These are phyloP conservation scores for Epicoccum nigrum DNA, from an alignment of 2,329 filamentous ascomycete species.

Conservation along the genomic window DNA sequence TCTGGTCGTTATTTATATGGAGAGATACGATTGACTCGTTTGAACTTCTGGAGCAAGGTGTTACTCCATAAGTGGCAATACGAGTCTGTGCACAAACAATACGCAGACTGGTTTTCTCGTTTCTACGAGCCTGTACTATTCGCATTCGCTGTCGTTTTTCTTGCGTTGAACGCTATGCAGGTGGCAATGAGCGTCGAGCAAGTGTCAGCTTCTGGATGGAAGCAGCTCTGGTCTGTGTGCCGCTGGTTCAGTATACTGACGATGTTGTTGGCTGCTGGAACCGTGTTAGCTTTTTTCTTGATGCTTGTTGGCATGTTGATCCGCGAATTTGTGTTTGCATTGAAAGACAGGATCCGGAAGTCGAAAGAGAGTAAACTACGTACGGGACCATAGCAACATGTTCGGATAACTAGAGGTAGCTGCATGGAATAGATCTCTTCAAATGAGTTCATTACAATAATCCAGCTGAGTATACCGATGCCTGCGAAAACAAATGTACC, in stretches of 20 bases:
- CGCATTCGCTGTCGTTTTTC: conserved; percentile 25
- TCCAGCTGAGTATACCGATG: too few relatives aligned
- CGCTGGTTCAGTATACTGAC: conserved; percentile 29
- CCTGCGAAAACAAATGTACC: too few relatives aligned
- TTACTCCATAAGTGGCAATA: conserved; percentile 33
- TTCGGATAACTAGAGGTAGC: too few relatives aligned
- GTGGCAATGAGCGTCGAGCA: conserved; percentile 26
- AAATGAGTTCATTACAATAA: too few relatives aligned
- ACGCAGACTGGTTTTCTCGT: conserved; percentile 33
- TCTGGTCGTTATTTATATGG: conserved; percentile 52
- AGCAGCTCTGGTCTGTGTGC: conserved; percentile 18
- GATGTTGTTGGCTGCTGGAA: too few relatives aligned
- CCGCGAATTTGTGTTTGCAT: too few relatives aligned
- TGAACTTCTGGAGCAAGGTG: conserved; percentile 53
- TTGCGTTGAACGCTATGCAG: conserved; percentile 31
- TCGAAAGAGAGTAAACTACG: too few relatives aligned
- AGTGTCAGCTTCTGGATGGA: conserved; percentile 2
- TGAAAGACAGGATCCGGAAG: too few relatives aligned
- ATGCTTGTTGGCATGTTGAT: too few relatives aligned
- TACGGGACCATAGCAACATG: too few relatives aligned
- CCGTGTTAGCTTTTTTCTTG: too few relatives aligned
- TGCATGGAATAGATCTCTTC: too few relatives aligned
- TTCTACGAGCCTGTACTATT: conserved; percentile 28
- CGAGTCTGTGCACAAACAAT: conserved; percentile 38
- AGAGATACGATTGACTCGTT: conserved; percentile 52